phyloP scores from a whole-genome alignment of 768 basidiomycete genomes.

The Pleurotus ostreatus region DNA sequence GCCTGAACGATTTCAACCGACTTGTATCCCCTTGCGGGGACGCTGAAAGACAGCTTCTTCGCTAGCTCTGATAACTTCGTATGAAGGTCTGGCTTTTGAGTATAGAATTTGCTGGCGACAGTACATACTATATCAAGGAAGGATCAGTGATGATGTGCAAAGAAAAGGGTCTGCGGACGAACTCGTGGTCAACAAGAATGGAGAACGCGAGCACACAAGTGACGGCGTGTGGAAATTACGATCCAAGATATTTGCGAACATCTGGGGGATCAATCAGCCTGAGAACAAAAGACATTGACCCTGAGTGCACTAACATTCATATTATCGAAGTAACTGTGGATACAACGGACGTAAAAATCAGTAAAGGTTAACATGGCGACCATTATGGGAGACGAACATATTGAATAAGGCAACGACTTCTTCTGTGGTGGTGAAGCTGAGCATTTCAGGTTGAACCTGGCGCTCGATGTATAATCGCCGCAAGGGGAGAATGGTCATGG shows the following conservation, averaged over 20 bases:
- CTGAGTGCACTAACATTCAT: slow-evolving; percentile 52
- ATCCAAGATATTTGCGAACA: slow-evolving; percentile 80
- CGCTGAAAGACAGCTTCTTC: slow-evolving; percentile 83
- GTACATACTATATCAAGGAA: slow-evolving; percentile 68
- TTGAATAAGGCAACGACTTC: slow-evolving; percentile 91
- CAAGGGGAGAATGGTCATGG: slow-evolving; percentile 84
- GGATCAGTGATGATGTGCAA: slow-evolving; percentile 4
- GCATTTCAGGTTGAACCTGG: slow-evolving; percentile 90
- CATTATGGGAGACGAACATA: slow-evolving; percentile 51
- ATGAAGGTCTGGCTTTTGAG: slow-evolving; percentile 77
- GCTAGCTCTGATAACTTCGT: slow-evolving; percentile 74
- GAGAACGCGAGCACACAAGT: slow-evolving; percentile 89
- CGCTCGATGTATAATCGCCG: slow-evolving; percentile 82
- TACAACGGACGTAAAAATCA: slow-evolving; percentile 6
- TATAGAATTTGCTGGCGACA: slow-evolving; percentile 90
- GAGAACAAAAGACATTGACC: slow-evolving; percentile 9
- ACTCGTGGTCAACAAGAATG: slow-evolving; percentile 93
- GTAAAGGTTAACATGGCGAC: no score
- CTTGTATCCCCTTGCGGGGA: slow-evolving; percentile 85
- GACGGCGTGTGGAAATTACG: slow-evolving; percentile 90
- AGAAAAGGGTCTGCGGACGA: slow-evolving; percentile 22
- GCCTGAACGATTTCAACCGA: slow-evolving; percentile 95
- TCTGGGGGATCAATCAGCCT: slow-evolving; percentile 34
- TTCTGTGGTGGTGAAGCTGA: slow-evolving; percentile 81
- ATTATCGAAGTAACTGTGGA: slow-evolving; percentile 66